These are phyloP conservation scores for Euphrasia arctica DNA, from an alignment of 305 asterid species.

Conservation along the genomic window DNA sequence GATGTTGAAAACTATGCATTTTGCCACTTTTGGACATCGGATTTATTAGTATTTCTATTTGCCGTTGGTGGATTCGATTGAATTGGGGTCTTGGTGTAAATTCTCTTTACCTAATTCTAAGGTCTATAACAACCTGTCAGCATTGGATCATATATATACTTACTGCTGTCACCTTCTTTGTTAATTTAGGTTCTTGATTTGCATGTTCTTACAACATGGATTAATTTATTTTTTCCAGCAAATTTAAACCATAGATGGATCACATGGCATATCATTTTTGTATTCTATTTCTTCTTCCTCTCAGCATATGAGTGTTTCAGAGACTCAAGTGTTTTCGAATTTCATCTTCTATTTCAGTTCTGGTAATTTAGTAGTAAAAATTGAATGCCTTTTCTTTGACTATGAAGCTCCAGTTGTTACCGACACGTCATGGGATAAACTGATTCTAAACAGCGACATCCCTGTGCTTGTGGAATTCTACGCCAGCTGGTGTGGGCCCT, in stretches of 20 bases:
- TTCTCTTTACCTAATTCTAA: too few species aligned
- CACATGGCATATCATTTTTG: not conserved
- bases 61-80: not conserved
- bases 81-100: not conserved
- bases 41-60: not conserved
- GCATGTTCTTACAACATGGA: not conserved
- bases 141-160: not conserved
- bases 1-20: slow-evolving; percentile 1
- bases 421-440: slow-evolving; percentile 68
- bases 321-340: too few species aligned
- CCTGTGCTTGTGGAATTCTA: slow-evolving; percentile 86
- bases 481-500: slow-evolving; percentile 95
- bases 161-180: slow-evolving; percentile 5
- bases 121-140: not conserved
- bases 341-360: not conserved
- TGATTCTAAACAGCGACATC: slow-evolving; percentile 49
- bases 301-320: too few species aligned
- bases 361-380: not conserved
- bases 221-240: not conserved
- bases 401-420: slow-evolving; percentile 62
- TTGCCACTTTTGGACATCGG: slow-evolving; percentile 12
- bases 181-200: slow-evolving; percentile 1
- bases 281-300: too few species aligned
- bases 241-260: not conserved
- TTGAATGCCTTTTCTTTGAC: not conserved